Conservation (phyloP, 441 rosid species). For the Metrosideros polymorpha region DNA sequence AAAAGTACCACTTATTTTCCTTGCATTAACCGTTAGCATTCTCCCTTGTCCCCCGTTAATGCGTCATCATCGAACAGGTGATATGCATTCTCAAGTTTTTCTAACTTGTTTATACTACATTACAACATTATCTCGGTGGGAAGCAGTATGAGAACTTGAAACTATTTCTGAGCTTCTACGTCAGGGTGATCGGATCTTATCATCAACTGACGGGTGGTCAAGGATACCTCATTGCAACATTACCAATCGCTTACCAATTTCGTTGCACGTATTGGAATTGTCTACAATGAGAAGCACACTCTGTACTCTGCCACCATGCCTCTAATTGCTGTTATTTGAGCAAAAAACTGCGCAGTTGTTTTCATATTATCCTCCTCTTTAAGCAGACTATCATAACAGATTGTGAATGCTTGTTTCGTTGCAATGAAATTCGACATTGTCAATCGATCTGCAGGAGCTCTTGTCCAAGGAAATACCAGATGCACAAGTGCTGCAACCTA, state of each 20-base stretch:
- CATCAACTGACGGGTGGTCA: background rate
- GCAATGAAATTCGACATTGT: background rate
- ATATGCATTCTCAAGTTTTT: background rate
- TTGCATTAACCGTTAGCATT: background rate
- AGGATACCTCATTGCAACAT: background rate
- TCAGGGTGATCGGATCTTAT: background rate
- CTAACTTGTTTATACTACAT: background rate
- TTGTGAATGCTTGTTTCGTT: background rate
- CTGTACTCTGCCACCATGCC: background rate
- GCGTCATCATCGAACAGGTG: background rate
- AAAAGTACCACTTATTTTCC: background rate
- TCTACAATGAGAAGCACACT: background rate
- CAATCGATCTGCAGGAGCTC: slow-evolving; percentile 33
- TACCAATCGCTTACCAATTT: background rate
- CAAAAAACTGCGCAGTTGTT: background rate
- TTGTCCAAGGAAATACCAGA: slow-evolving; percentile 54
- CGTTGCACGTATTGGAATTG: background rate
- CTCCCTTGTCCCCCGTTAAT: rapidly evolving
- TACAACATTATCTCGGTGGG: background rate
- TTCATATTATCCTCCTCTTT: background rate
- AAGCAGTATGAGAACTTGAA: background rate
- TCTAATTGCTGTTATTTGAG: background rate
- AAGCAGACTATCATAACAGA: background rate
- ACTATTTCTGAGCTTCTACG: background rate
- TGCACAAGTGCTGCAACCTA: slow-evolving; percentile 62